Evolutionary conservation across 2,329 filamentous ascomycete species (phyloP).

Genomic region (Monilinia laxa): DNA sequence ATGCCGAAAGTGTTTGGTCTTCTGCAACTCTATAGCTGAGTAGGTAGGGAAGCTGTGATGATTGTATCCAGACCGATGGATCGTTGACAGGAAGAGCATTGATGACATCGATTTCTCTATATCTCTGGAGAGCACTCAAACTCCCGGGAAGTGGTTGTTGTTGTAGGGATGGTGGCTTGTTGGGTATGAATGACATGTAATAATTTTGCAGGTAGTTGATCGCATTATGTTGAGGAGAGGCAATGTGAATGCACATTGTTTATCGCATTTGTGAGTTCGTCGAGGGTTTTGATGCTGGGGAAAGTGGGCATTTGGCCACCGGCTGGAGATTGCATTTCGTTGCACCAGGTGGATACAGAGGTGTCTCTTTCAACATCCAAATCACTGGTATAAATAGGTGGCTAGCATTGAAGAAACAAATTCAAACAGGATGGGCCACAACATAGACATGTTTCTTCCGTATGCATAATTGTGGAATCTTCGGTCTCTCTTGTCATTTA

Average conservation of each 20-base stretch:
- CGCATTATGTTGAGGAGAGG: constrained; percentile 50
- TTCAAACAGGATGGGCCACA: constrained; percentile 47
- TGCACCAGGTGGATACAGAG: constrained; percentile 44
- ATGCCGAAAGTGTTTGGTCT: constrained; percentile 42
- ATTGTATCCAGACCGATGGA: constrained; percentile 47
- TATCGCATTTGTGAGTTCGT: constrained; percentile 47
- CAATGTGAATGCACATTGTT: constrained; percentile 55
- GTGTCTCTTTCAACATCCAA: constrained; percentile 39
- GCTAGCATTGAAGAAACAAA: constrained; percentile 46
- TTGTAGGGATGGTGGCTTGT: constrained; percentile 46
- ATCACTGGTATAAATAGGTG: constrained; percentile 41
- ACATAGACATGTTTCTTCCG: constrained; percentile 46
- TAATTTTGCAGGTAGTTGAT: constrained; percentile 54
- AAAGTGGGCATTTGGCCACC: constrained; percentile 46
- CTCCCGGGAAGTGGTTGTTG: constrained; percentile 39
- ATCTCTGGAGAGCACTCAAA: constrained; percentile 18
- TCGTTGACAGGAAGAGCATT: constrained; percentile 46
- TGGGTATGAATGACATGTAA: constrained; percentile 50
- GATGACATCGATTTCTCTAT: constrained; percentile 22
- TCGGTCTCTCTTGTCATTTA: constrained; percentile 34
- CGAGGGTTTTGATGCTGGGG: constrained; percentile 45
- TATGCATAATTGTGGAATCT: constrained; percentile 52
- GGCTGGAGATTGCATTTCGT: constrained; percentile 43
- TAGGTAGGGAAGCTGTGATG: constrained; percentile 48
- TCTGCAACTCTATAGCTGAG: constrained; percentile 47